Percentiles rank a stretch among this genome's conserved stretches.
Evolutionary conservation across 2,329 filamentous ascomycete species (phyloP).

Genomic region (Paracoccidioides brasiliensis): DNA sequence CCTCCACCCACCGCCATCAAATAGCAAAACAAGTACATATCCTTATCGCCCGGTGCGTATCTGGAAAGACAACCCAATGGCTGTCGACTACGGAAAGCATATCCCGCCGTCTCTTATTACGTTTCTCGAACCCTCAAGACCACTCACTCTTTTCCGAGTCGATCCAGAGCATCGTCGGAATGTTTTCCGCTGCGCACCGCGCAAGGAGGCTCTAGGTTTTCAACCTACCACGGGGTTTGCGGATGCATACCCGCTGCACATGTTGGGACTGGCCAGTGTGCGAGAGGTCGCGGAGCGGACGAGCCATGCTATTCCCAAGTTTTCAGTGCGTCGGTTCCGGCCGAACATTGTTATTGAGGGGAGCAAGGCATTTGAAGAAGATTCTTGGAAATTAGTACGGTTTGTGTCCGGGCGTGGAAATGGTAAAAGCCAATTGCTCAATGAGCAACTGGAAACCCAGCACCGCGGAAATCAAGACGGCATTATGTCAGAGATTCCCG

Average conservation of each 20-base stretch:
- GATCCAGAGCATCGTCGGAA: conserved; percentile 33
- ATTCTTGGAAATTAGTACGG: conserved; percentile 42
- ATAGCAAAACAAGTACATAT: conserved; percentile 26
- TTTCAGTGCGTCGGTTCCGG: conserved; percentile 43
- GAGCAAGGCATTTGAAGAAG: conserved; percentile 41
- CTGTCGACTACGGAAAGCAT: conserved; percentile 28
- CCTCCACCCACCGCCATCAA: conserved; percentile 33
- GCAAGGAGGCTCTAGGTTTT: conserved; percentile 39
- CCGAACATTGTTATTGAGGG: conserved; percentile 46
- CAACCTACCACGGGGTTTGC: conserved; percentile 42
- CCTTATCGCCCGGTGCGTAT: conserved; percentile 37
- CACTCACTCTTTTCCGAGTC: conserved; percentile 42
- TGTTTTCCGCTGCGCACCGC: conserved; percentile 42
- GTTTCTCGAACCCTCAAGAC: conserved; percentile 35
- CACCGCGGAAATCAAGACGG: neutral
- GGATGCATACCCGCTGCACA: conserved; percentile 46
- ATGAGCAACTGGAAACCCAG: neutral
- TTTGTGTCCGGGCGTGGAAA: conserved; percentile 21
- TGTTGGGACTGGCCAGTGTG: conserved; percentile 43
- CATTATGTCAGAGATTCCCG: too few relatives aligned
- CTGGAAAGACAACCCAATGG: conserved; percentile 41
- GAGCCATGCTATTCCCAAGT: conserved; percentile 23
- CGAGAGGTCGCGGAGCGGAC: conserved; percentile 37
- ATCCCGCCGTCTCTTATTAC: conserved; percentile 37
- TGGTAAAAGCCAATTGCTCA: neutral